Evolutionary conservation across 768 basidiomycete species (phyloP).

Genomic region (Guyanaporus albipodus): DNA sequence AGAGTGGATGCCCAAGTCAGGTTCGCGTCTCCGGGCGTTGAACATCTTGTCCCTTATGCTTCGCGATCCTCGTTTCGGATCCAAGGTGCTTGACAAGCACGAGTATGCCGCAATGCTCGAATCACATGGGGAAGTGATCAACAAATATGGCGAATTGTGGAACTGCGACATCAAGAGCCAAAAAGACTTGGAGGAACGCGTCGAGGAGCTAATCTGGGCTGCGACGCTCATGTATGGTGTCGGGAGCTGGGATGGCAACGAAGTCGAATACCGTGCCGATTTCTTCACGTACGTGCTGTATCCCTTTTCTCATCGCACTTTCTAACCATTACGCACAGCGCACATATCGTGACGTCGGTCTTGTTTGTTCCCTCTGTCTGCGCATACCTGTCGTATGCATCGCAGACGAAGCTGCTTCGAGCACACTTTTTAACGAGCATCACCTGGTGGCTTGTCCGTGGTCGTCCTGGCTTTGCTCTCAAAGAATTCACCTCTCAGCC

Average conservation of each 20-base stretch:
- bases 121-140: conserved; percentile 39
- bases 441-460: conserved; percentile 54
- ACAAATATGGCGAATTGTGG: conserved; percentile 47
- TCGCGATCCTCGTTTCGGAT: conserved; percentile 40
- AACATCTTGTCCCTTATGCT: conserved; percentile 53
- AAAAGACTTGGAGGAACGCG: conserved; percentile 43
- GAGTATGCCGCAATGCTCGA: conserved; percentile 35
- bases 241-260: conserved; percentile 44
- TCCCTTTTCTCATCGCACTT: too few relatives aligned
- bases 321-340: conserved; percentile 36
- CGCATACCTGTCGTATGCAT: conserved; percentile 52
- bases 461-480: conserved; percentile 49
- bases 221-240: conserved; percentile 57
- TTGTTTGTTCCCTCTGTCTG: conserved; percentile 55
- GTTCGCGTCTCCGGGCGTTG: conserved; percentile 42
- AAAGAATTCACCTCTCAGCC: conserved; percentile 43
- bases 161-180: conserved; percentile 34
- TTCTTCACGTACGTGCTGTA: conserved; percentile 54
- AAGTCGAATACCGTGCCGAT: conserved; percentile 50
- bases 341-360: conserved; percentile 67
- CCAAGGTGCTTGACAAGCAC: conserved; percentile 27
- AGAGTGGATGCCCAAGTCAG: conserved; percentile 23
- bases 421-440: conserved; percentile 52
- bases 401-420: conserved; percentile 52
- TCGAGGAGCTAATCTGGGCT: conserved; percentile 62